Conservation (phyloP, 768 basidiomycete genomes). For the Amanita subjunquillea region DNA sequence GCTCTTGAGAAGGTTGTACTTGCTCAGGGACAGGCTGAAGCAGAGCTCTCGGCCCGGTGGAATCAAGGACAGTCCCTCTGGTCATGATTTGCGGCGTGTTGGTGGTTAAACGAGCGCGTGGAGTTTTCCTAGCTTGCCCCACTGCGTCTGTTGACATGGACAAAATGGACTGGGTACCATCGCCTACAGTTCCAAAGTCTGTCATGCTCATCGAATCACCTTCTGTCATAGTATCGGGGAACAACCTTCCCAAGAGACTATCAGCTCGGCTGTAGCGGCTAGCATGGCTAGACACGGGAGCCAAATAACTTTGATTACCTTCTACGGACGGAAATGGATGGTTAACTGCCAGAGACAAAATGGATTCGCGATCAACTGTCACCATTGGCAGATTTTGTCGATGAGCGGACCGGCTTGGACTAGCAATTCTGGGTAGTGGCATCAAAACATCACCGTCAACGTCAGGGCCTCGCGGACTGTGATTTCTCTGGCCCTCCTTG, state of each 20-base stretch:
- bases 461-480: neutral
- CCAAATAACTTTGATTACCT: neutral
- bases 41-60: neutral
- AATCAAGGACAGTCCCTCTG: neutral
- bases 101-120: slow-evolving; percentile 5
- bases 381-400: neutral
- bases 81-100: slow-evolving; percentile 5
- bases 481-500: neutral
- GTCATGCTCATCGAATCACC: slow-evolving; percentile 8
- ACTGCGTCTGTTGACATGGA: slow-evolving; percentile 6
- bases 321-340: neutral
- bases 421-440: slow-evolving; percentile 8
- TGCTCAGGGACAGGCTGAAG: slow-evolving; percentile 1
- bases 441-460: slow-evolving; percentile 4
- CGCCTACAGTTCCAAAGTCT: slow-evolving; percentile 11
- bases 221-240: slow-evolving; percentile 12
- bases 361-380: neutral
- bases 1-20: neutral
- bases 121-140: slow-evolving; percentile 5
- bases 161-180: slow-evolving; percentile 13
- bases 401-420: neutral
- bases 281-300: neutral
- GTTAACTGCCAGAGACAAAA: neutral
- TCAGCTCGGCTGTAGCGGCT: slow-evolving; percentile 9
- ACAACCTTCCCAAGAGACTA: slow-evolving; percentile 17